phyloP scores from a whole-genome alignment of 169 alveolate genomes.

The Cryptosporidium tyzzeri region DNA sequence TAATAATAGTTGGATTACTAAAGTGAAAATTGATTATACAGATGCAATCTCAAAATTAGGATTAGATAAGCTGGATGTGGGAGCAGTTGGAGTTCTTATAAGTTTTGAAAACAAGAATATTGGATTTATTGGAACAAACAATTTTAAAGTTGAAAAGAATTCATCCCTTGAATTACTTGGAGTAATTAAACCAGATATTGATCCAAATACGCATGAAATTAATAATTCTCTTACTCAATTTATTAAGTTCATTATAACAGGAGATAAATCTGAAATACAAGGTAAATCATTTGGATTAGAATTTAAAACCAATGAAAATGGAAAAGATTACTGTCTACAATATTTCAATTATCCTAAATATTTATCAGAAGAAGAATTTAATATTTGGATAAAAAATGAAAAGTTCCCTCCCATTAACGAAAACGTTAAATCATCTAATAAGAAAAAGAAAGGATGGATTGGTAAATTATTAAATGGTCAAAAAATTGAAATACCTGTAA shows the following conservation, averaged over 20 bases:
- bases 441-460: constrained; percentile 32
- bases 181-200: constrained; percentile 51
- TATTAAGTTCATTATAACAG: constrained; percentile 19
- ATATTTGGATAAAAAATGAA: constrained; percentile 14
- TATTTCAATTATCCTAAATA: constrained; percentile 60
- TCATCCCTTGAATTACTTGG: constrained; percentile 24
- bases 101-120: constrained; percentile 5
- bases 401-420: neutral
- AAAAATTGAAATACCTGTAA: constrained; percentile 37
- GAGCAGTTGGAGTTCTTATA: constrained; percentile 45
- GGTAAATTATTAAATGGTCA: constrained; percentile 59
- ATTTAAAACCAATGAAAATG: constrained; percentile 15
- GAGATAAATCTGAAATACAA: constrained; percentile 14
- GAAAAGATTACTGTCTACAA: constrained; percentile 13
- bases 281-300: constrained; percentile 18
- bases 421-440: neutral
- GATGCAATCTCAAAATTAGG: constrained; percentile 16
- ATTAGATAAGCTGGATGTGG: constrained; percentile 38
- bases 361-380: constrained; percentile 44
- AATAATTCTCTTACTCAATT: constrained; percentile 10
- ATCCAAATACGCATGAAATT: constrained; percentile 19
- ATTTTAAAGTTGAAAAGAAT: constrained; percentile 15
- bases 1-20: constrained; percentile 63
- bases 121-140: constrained; percentile 67
- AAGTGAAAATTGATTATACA: constrained; percentile 9